Percentiles rank a stretch among this genome's conserved stretches.
Conservation (phyloP, 2,329 filamentous ascomycete species). For the Aureobasidium sp. region DNA sequence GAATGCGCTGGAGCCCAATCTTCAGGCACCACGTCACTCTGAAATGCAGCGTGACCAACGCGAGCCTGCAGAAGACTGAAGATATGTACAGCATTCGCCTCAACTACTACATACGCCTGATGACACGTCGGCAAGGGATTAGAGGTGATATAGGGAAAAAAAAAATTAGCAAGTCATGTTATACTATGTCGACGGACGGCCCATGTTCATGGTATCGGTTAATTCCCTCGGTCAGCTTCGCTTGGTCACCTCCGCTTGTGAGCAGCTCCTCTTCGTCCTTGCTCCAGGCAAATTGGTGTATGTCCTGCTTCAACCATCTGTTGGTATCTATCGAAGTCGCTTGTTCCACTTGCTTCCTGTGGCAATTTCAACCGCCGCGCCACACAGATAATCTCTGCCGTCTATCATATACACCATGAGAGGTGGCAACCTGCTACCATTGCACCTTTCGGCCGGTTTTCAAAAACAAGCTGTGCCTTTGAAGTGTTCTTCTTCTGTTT, state of each 20-base stretch:
- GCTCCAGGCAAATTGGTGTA: neutral
- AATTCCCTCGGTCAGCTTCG: neutral
- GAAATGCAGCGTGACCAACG: neutral
- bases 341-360: conserved; percentile 23
- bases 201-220: neutral
- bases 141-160: neutral
- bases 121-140: neutral
- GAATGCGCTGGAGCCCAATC: conserved; percentile 2
- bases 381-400: conserved; percentile 31
- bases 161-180: neutral
- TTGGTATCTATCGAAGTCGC: conserved; percentile 19
- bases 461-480: conserved; percentile 33
- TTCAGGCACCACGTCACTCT: conserved; percentile 3
- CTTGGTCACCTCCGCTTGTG: neutral
- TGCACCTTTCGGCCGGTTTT: conserved; percentile 34
- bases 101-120: neutral
- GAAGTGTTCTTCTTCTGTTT: conserved; percentile 28
- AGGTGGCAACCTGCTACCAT: conserved; percentile 32
- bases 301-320: neutral
- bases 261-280: neutral
- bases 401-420: conserved; percentile 27
- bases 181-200: neutral
- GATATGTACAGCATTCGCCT: neutral
- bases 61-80: neutral
- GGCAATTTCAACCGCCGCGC: conserved; percentile 20